Evolutionary conservation across 768 basidiomycete genomes (phyloP).

Genomic region (Hygrocybe coccinea): DNA sequence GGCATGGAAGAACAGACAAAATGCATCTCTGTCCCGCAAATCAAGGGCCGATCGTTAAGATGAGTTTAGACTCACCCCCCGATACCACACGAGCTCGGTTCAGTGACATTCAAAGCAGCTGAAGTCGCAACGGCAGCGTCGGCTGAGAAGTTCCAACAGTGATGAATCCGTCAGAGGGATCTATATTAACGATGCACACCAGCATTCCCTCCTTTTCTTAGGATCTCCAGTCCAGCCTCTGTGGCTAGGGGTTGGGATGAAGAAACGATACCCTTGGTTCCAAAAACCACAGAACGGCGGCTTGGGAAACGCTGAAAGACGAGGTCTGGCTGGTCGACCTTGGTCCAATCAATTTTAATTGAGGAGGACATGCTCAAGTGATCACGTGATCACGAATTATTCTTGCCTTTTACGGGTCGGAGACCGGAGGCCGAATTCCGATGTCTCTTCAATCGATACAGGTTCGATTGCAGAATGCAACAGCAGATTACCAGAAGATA

Average conservation of each 20-base stretch:
- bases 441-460: not conserved
- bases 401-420: too few species aligned
- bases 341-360: slow-evolving; percentile 46
- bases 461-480: slow-evolving; percentile 58
- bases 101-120: slow-evolving; percentile 88
- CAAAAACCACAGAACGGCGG: slow-evolving; percentile 81
- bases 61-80: slow-evolving; percentile 62
- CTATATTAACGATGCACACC: slow-evolving; percentile 42
- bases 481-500: slow-evolving; percentile 74
- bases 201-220: slow-evolving; percentile 92
- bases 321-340: slow-evolving; percentile 63
- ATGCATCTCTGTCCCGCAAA: slow-evolving; percentile 60
- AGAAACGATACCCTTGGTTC: slow-evolving; percentile 82
- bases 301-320: slow-evolving; percentile 71
- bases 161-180: not conserved
- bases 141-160: slow-evolving; percentile 39
- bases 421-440: not conserved
- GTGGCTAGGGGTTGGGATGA: slow-evolving; percentile 89
- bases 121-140: slow-evolving; percentile 94
- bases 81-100: slow-evolving; percentile 86
- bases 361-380: slow-evolving; percentile 30
- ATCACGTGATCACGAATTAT: too few species aligned
- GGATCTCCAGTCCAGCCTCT: slow-evolving; percentile 86
- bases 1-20: slow-evolving; percentile 90
- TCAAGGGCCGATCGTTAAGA: not conserved